A percentile compares a stretch with the other conserved stretches of the same genome.
Evolutionary conservation across 116 monocot species (phyloP).

Genomic region (Thalassia testudinum): DNA sequence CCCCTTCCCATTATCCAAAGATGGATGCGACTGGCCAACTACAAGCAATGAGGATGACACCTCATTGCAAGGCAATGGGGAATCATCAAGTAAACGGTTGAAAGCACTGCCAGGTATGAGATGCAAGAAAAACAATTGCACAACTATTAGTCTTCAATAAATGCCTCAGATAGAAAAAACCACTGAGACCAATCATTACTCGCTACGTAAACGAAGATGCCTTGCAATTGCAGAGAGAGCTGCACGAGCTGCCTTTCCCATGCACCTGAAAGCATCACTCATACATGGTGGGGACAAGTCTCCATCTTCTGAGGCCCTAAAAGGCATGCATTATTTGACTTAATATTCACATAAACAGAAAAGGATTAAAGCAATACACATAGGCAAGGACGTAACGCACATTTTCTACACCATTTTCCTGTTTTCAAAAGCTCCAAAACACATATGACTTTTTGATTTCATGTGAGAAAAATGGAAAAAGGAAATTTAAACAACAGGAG

Average conservation of each 20-base stretch:
- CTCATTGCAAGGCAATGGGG: constrained; percentile 63
- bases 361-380: too few relatives aligned
- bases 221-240: constrained; percentile 67
- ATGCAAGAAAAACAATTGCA: neutral
- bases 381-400: too few relatives aligned
- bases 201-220: constrained; percentile 74
- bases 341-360: too few relatives aligned
- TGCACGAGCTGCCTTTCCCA: constrained; percentile 74
- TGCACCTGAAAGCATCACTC: constrained; percentile 70
- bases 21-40: constrained; percentile 37
- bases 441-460: too few relatives aligned
- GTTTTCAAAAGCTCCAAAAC: too few relatives aligned
- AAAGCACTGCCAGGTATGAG: constrained; percentile 39
- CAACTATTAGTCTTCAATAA: neutral
- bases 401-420: too few relatives aligned
- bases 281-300: constrained; percentile 72
- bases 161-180: constrained; percentile 3
- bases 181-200: constrained; percentile 56
- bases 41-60: constrained; percentile 76
- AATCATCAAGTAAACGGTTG: constrained; percentile 88
- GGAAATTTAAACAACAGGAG: too few relatives aligned
- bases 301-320: constrained; percentile 68
- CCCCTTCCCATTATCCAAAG: constrained; percentile 29
- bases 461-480: too few relatives aligned
- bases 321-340: neutral